These are phyloP conservation scores for Cryptococcus sp. DNA, from an alignment of 1,284 basidiomycete genomes.

Conservation along the genomic window DNA sequence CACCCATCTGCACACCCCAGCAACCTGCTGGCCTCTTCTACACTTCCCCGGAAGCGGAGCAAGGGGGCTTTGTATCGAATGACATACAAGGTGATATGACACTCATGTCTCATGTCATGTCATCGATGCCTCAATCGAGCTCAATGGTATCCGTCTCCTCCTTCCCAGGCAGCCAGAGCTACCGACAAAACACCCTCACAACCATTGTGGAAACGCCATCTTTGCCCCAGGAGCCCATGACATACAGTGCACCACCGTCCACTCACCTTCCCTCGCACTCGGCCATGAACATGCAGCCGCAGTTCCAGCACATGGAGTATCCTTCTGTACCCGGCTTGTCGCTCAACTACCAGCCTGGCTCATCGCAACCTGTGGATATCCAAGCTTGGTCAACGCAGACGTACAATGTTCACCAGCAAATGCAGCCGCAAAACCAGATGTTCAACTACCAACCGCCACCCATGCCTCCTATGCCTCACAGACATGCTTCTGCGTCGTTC, in stretches of 20 bases:
- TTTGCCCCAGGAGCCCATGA: constrained; percentile 16
- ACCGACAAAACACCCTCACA: constrained; percentile 16
- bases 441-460: constrained; percentile 1
- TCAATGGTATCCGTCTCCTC: constrained; percentile 25
- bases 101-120: constrained; percentile 17
- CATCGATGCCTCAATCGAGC: constrained; percentile 17
- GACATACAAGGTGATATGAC: constrained; percentile 20
- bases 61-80: constrained; percentile 13
- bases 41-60: constrained; percentile 19
- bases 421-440: constrained; percentile 1
- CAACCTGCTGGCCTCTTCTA: constrained; percentile 16
- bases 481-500: constrained; percentile 20
- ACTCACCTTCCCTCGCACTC: constrained; percentile 10
- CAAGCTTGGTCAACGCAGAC: constrained; percentile 22
- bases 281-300: constrained; percentile 11
- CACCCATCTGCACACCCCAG: constrained; percentile 20
- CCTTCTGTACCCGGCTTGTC: constrained; percentile 17
- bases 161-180: constrained; percentile 16
- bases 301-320: constrained; percentile 18
- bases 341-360: constrained; percentile 16
- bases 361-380: constrained; percentile 15
- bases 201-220: constrained; percentile 24
- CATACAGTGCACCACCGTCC: constrained; percentile 10
- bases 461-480: constrained; percentile 10
- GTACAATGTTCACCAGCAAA: constrained; percentile 9